Evolutionary conservation across 208 protist genomes (phyloP), one percentile per base, ranked within the genome.

Genomic region (Acanthamoeba healyi): DNA sequence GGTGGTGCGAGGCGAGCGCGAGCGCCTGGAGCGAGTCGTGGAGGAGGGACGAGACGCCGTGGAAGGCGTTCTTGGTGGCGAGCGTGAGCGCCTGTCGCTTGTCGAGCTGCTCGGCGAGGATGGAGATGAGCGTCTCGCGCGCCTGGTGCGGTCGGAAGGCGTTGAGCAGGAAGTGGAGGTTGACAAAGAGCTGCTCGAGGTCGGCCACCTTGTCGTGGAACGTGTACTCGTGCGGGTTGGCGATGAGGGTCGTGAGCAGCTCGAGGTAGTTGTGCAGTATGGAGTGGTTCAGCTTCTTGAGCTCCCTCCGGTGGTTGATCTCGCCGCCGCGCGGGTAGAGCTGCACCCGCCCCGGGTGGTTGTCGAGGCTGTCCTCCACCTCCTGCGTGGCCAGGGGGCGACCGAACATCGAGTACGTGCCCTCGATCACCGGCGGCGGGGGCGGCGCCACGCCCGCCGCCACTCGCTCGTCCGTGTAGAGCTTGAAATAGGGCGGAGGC

Each of bases 251-350:
- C 58, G 96, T 74, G 2, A 96, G 56, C 56, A 96, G 49, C 72
- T 96, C 95, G 46, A 96, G 40, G 67, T 93, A 96, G 67, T 96
- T 96, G 92, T 92, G 94, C 36, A 96, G 15, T 12, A 96, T 87
- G 19, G 95, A 96, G 44, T 93, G 58, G 87, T 96, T 96, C 32
- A 96, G 26, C 84, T 94, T 96, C 87, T 96, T 96, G 36, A 96
- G 79, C 61, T 96, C 95, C 38, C 56, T 40, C n/a, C 81, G 88
- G 32, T 93, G 95, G 46, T 96, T 82, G 51, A 96, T 96, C 34
- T 84, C 63, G 29, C 87, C n/a, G n/a, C n/a, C 95, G 42, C 54
- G 42, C 1, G 92, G 95, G 44, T 96, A 96, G 42, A 96, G 46
- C 58, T 82, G 70, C 54, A 54, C 54, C 24, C 82, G 29, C 40